Percentiles rank a stretch among this genome's conserved stretches.
Evolutionary conservation across 2,329 filamentous ascomycete species (phyloP).

Genomic region (Pseudocercospora fijiensis): DNA sequence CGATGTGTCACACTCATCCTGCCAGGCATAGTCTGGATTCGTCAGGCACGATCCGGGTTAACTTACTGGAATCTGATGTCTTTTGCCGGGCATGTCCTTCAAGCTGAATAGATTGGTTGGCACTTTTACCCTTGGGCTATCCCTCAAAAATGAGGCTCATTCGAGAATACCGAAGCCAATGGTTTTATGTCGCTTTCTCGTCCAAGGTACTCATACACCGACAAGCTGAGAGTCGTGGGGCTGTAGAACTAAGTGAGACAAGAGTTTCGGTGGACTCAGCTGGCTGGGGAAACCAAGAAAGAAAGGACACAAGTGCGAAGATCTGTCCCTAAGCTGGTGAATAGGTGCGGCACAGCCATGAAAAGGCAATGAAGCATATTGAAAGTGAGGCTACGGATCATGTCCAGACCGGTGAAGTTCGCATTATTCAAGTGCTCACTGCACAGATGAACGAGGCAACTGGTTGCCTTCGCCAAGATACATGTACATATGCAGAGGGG

Average conservation of each 20-base stretch:
- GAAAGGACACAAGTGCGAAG: neutral
- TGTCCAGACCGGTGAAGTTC: neutral
- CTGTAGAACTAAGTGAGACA: slow-evolving; percentile 3
- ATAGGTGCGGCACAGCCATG: slow-evolving; percentile 1
- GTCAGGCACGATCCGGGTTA: neutral
- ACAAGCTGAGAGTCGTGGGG: neutral
- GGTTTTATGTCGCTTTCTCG: neutral
- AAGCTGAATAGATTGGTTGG: neutral
- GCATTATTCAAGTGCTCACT: neutral
- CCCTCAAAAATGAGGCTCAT: neutral
- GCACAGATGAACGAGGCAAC: slow-evolving; percentile 1
- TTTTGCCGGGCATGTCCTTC: neutral
- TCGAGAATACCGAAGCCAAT: neutral
- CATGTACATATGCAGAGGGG: neutral
- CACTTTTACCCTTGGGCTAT: neutral
- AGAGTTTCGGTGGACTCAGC: neutral
- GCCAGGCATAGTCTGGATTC: neutral
- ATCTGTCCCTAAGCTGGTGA: neutral
- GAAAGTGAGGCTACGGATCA: neutral
- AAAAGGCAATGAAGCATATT: slow-evolving; percentile 3
- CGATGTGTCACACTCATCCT: neutral
- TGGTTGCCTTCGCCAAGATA: neutral
- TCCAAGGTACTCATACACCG: neutral
- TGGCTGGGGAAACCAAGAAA: neutral
- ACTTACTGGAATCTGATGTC: neutral